Conservation (phyloP, 2,329 filamentous ascomycete species). For the Emergomyces orientalis region DNA sequence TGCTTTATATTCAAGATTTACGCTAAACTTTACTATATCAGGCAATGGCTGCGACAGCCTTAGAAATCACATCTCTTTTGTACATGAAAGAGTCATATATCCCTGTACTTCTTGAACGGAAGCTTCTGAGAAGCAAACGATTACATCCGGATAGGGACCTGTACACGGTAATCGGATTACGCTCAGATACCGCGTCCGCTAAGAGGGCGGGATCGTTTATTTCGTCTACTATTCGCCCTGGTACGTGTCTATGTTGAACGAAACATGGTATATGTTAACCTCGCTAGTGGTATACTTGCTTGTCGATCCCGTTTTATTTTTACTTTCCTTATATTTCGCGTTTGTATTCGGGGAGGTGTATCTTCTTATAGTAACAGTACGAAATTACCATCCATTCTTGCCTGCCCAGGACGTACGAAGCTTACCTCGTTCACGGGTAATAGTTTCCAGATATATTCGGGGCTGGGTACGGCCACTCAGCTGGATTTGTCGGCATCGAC, state of each 20-base stretch:
- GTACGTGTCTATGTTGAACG: neutral
- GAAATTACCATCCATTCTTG: neutral
- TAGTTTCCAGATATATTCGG: conserved; percentile 6
- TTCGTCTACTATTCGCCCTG: neutral
- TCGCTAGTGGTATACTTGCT: conserved; percentile 3
- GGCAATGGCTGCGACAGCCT: neutral
- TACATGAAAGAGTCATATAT: conserved; percentile 5
- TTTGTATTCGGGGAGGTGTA: conserved; percentile 9
- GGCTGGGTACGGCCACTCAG: conserved; percentile 5
- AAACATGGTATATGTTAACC: neutral
- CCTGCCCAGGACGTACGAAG: neutral
- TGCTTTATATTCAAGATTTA: neutral
- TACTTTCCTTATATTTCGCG: conserved; percentile 6
- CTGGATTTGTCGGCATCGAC: conserved; percentile 6
- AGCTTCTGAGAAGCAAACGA: neutral
- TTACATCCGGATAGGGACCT: neutral
- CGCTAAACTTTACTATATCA: neutral
- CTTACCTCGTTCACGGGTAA: neutral
- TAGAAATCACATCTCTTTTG: neutral
- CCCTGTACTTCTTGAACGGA: conserved; percentile 5
- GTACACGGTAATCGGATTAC: conserved; percentile 5
- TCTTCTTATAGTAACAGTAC: conserved; percentile 6
- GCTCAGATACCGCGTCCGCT: neutral
- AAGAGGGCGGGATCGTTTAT: neutral
- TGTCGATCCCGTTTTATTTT: conserved; percentile 3